phyloP scores from a whole-genome alignment of 2,329 filamentous ascomycete genomes.

The Nannizziopsis barbatae region DNA sequence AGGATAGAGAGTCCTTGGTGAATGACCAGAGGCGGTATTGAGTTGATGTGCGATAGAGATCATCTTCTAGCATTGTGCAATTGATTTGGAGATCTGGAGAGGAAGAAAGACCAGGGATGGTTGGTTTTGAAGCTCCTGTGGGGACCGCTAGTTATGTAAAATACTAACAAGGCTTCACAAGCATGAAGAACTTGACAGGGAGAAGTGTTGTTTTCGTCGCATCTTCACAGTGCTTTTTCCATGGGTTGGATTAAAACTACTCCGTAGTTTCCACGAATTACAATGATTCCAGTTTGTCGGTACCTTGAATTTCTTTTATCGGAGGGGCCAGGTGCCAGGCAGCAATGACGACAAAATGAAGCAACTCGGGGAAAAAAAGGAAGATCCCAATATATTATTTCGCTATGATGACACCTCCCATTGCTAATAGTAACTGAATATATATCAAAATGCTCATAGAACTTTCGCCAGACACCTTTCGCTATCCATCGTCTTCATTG shows the following conservation, averaged over 20 bases:
- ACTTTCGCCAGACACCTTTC: slow-evolving; percentile 26
- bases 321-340: too few relatives aligned
- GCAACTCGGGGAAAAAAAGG: slow-evolving; percentile 1
- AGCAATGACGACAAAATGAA: background rate
- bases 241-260: too few relatives aligned
- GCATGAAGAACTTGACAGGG: too few relatives aligned
- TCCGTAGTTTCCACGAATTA: too few relatives aligned
- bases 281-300: too few relatives aligned
- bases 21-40: slow-evolving; percentile 93
- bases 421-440: background rate
- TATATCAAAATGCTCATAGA: slow-evolving; percentile 13
- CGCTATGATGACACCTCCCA: slow-evolving; percentile 7
- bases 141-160: too few relatives aligned
- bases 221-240: too few relatives aligned
- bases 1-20: slow-evolving; percentile 57
- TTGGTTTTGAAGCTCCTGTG: background rate
- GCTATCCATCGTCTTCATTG: slow-evolving; percentile 17
- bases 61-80: slow-evolving; percentile 67
- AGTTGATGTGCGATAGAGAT: slow-evolving; percentile 76
- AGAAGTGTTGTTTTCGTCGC: too few relatives aligned
- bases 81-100: background rate
- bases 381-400: background rate
- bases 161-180: too few relatives aligned
- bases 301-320: too few relatives aligned
- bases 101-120: background rate